phyloP scores from a whole-genome alignment of 352 stramenopile genomes.

The Phytophthora colocasiae region DNA sequence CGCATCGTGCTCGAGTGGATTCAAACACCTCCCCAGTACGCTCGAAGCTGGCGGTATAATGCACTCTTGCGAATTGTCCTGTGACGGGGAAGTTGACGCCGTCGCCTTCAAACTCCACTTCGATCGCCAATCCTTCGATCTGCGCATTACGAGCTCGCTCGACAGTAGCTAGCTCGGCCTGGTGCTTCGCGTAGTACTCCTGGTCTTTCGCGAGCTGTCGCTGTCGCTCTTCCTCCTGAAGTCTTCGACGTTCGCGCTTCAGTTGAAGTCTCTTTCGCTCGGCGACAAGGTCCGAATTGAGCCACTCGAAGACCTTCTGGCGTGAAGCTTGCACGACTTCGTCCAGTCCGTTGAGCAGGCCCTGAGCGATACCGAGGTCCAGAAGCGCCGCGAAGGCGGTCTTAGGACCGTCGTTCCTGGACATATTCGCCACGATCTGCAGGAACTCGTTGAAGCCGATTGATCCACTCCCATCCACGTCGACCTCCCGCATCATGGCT shows the following conservation, averaged over 20 bases:
- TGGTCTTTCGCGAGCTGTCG: conserved; percentile 53
- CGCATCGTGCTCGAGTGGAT: conserved; percentile 62
- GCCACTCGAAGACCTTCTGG: conserved; percentile 64
- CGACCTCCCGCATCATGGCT: conserved; percentile 70
- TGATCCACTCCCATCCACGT: conserved; percentile 65
- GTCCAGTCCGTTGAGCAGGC: conserved; percentile 67
- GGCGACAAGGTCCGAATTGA: conserved; percentile 70
- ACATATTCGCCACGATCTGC: conserved; percentile 70
- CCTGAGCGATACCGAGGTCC: conserved; percentile 66
- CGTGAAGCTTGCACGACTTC: conserved; percentile 63
- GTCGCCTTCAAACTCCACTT: conserved; percentile 68
- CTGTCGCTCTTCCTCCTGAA: conserved; percentile 56
- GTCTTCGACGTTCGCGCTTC: conserved; percentile 59
- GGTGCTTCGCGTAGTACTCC: conserved; percentile 46
- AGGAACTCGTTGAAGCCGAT: conserved; percentile 83
- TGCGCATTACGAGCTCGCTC: conserved; percentile 48
- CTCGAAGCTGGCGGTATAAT: conserved; percentile 73
- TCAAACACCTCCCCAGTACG: conserved; percentile 64
- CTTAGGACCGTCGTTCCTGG: conserved; percentile 35
- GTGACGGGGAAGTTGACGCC: conserved; percentile 57
- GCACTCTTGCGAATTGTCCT: conserved; percentile 76
- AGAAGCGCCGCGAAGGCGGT: conserved; percentile 62
- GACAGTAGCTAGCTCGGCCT: conserved; percentile 51
- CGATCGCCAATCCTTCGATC: conserved; percentile 54
- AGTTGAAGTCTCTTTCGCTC: conserved; percentile 69